Percentiles rank a stretch among this genome's conserved stretches.
phyloP scores from a whole-genome alignment of 2,329 filamentous ascomycete genomes.

The Colletotrichum chrysophilum region DNA sequence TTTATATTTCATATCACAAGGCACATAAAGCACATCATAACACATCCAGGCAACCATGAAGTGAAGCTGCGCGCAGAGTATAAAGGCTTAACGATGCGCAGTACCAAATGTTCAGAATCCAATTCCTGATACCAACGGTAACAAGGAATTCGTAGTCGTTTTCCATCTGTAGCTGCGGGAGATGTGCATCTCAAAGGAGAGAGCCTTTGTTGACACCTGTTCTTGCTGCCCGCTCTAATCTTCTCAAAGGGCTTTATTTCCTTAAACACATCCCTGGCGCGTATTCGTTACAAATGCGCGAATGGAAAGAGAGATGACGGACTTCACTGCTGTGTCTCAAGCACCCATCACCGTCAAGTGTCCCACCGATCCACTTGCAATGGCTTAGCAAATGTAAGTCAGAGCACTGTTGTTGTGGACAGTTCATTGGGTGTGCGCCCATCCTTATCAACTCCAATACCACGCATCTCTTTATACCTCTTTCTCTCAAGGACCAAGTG shows the following conservation, averaged over 20 bases:
- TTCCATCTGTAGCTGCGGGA: too few species aligned
- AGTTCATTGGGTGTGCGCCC: not conserved
- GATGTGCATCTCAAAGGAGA: not conserved
- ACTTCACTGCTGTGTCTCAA: not conserved
- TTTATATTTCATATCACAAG: not conserved
- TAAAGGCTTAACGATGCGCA: not conserved
- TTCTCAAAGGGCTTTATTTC: not conserved
- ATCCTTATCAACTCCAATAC: not conserved
- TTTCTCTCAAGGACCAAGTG: too few species aligned
- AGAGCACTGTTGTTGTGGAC: too few species aligned
- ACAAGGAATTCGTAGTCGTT: not conserved
- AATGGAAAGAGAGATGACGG: not conserved
- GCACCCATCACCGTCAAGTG: not conserved
- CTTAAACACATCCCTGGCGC: rapidly evolving
- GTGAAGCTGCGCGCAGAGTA: not conserved
- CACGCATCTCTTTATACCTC: not conserved
- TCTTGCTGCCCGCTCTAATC: not conserved
- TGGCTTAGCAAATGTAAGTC: not conserved
- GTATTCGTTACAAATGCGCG: not conserved
- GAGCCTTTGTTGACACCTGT: not conserved
- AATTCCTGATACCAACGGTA: not conserved
- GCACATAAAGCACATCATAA: not conserved
- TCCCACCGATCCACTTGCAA: not conserved
- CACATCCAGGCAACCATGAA: not conserved
- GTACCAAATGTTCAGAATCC: not conserved